Base-by-base conservation (phyloP, 1,284 basidiomycete species). In the Fomitiporia mediterranea region DNA sequence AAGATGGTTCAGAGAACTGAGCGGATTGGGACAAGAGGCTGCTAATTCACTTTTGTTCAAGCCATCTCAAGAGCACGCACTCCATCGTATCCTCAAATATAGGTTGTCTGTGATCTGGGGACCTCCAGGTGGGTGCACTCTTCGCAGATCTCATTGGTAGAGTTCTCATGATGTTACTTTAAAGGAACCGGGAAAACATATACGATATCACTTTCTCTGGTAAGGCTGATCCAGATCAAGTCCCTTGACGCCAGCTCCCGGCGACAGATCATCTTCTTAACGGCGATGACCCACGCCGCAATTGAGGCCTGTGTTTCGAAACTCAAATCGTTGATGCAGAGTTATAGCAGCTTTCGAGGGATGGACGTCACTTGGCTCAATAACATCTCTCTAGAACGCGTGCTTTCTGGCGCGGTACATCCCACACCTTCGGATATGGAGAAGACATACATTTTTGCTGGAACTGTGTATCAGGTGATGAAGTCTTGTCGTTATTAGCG, bases 101-200 rank as follows among this genome's bases (percentile, higher is more conserved):
- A 64, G 74, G 37, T 60, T 79, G 5, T 71, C 74, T 13, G 74
- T 78, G 0, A 70, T 78, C 23, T 78, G 76, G 75, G 77, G 76
- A 8, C 75, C 76, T 39, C 76, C 76, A 60, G 73, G 75, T 73
- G 57, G 47, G 67, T 51, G 3, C 7, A 13, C 51, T 42, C n/a
- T 21, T 9, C n/a, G n/a, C n/a, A 27, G 25, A 25, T 34, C 35
- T 37, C 19, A 7, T 23, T 23, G 3, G 8, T 38, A 8, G 17
- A 15, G 21, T 35, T 23, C 2, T 32, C 46, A 52, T 42, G 35
- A 51, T 52, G 23, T 23, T 19, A 11, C 38, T 40, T 13, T 27
- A 21, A 54, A 74, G 77, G 77, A 2, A 77, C 76, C 4, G 77
- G 77, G 4, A 79, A 79, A 63, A 79, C 77, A 4, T 74, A 79